These are phyloP conservation scores for Hypoxylon crocopeplum DNA, from an alignment of 495 filamentous ascomycete genomes.

Conservation along the genomic window DNA sequence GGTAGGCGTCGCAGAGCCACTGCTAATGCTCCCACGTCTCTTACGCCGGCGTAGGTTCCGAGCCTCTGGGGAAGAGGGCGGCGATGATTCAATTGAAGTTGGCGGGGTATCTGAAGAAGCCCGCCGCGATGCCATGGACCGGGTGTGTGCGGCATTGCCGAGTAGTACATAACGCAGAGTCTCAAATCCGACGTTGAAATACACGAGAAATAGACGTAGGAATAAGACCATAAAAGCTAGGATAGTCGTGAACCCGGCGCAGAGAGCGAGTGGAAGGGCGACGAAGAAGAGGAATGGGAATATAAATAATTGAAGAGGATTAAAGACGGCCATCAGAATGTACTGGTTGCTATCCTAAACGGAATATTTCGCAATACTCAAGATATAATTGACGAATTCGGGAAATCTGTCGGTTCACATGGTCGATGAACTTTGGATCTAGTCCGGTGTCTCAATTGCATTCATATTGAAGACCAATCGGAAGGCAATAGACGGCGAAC, in stretches of 20 bases:
- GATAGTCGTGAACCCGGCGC: conserved; percentile 72
- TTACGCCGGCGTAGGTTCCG: conserved; percentile 45
- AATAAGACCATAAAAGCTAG: conserved; percentile 70
- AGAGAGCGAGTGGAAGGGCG: conserved; percentile 71
- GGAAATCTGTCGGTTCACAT: conserved; percentile 22
- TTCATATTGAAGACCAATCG: background rate
- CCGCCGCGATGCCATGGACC: conserved; percentile 26
- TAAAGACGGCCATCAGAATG: conserved; percentile 55
- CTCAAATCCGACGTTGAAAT: conserved; percentile 69
- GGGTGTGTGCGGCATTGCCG: conserved; percentile 31
- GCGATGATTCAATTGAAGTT: conserved; percentile 10
- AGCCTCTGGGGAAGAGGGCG: conserved; percentile 22
- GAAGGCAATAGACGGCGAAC: background rate
- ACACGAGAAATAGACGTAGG: conserved; percentile 70
- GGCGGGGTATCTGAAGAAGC: conserved; percentile 7
- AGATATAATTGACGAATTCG: conserved; percentile 5
- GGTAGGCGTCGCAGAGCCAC: conserved; percentile 45
- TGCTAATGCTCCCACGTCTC: conserved; percentile 44
- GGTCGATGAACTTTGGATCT: background rate
- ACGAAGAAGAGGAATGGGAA: conserved; percentile 69
- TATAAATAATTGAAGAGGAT: conserved; percentile 59
- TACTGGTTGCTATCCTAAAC: too few species aligned
- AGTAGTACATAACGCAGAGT: conserved; percentile 37
- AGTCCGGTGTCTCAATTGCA: conserved; percentile 1
- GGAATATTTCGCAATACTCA: too few species aligned